Conservation (phyloP, 2,329 filamentous ascomycete species). For the Bisporella sp. region DNA sequence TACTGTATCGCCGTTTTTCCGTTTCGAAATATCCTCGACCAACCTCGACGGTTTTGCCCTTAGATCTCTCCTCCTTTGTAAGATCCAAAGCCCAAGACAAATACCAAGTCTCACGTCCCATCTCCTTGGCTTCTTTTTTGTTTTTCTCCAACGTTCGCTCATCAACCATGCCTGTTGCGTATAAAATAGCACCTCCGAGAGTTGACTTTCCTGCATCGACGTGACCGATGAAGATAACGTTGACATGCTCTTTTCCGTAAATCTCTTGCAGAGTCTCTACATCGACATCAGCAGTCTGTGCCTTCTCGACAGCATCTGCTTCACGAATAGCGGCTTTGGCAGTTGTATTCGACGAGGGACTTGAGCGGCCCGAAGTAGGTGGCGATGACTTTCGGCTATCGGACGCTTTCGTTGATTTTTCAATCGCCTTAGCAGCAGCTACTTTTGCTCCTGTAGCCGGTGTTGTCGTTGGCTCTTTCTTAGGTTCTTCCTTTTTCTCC, state of each 20-base stretch:
- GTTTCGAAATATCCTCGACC: constrained; percentile 96
- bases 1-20: constrained; percentile 91
- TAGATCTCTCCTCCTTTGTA: constrained; percentile 90
- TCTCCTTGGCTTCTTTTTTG: constrained; percentile 91
- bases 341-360: constrained; percentile 54
- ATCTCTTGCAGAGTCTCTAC: constrained; percentile 86
- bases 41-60: constrained; percentile 98
- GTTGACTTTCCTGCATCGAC: constrained; percentile 98
- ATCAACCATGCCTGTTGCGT: constrained; percentile 97
- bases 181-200: constrained; percentile 86
- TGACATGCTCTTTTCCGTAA: constrained; percentile 88
- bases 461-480: constrained; percentile 36
- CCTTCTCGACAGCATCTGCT: constrained; percentile 73
- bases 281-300: constrained; percentile 65
- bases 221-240: constrained; percentile 96
- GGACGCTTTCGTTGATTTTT: constrained; percentile 75
- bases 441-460: constrained; percentile 74
- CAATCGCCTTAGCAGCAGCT: constrained; percentile 81
- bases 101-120: constrained; percentile 97
- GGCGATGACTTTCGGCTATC: constrained; percentile 71
- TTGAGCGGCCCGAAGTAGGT: constrained; percentile 77
- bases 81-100: constrained; percentile 96
- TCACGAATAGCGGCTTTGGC: constrained; percentile 53
- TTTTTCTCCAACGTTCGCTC: constrained; percentile 98
- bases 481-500: constrained; percentile 45